Percentiles rank a stretch among this genome's conserved stretches.
phyloP scores from a whole-genome alignment of 2,329 filamentous ascomycete species.

The Akanthomyces lecanii region DNA sequence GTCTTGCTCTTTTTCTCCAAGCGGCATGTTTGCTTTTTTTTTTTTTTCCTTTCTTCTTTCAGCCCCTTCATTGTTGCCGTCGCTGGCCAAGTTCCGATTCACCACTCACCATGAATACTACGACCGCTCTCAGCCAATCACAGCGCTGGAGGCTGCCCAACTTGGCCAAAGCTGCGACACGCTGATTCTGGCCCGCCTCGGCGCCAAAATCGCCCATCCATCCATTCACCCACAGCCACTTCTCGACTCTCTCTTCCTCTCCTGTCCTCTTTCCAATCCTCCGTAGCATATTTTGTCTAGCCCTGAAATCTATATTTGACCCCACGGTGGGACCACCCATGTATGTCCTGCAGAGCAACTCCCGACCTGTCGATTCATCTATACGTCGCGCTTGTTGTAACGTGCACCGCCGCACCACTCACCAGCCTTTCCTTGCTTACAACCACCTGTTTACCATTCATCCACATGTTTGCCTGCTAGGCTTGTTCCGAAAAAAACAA shows the following conservation, averaged over 20 bases:
- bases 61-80: too few species aligned
- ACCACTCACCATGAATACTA: not conserved
- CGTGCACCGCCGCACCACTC: slow-evolving; percentile 4
- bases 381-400: slow-evolving; percentile 11
- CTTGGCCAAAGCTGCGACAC: slow-evolving; percentile 14
- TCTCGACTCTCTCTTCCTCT: not conserved
- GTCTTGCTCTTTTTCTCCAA: too few species aligned
- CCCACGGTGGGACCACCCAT: not conserved
- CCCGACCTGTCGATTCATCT: slow-evolving; percentile 8
- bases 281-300: not conserved
- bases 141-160: slow-evolving; percentile 4
- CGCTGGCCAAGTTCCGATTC: too few species aligned
- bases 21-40: not conserved
- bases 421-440: too few species aligned
- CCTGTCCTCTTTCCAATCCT: not conserved
- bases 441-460: not conserved
- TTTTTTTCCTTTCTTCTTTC: too few species aligned
- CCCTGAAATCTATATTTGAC: slow-evolving; percentile 13
- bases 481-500: not conserved
- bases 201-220: not conserved
- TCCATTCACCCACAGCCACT: not conserved
- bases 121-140: slow-evolving; percentile 2
- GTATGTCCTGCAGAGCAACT: not conserved
- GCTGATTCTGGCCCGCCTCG: not conserved
- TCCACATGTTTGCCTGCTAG: not conserved